These are phyloP conservation scores for Pythium diclinum DNA, from an alignment of 352 stramenopile genomes.

Conservation along the genomic window DNA sequence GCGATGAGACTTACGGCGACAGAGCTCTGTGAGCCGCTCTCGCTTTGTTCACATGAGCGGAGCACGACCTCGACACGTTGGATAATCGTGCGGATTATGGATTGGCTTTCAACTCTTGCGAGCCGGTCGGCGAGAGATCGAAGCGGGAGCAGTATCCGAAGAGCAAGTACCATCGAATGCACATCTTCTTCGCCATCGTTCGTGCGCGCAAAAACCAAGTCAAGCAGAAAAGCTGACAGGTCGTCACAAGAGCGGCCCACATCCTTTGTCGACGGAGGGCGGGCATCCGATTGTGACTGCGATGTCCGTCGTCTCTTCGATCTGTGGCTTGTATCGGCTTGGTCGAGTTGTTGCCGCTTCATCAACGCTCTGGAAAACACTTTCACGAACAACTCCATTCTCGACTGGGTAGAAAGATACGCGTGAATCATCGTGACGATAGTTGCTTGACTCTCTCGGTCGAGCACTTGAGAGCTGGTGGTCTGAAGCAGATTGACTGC, in stretches of 20 bases:
- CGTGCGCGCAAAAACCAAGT: conserved; percentile 16
- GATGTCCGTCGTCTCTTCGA: conserved; percentile 7
- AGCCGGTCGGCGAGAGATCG: conserved; percentile 18
- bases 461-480: background rate
- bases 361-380: background rate
- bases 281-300: background rate
- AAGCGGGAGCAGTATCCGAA: conserved; percentile 25
- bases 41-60: conserved; percentile 7
- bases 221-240: conserved; percentile 15
- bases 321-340: background rate
- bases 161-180: conserved; percentile 9
- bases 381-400: conserved; percentile 2
- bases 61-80: conserved; percentile 25
- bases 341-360: background rate
- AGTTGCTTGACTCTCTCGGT: background rate
- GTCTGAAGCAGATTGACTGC: background rate
- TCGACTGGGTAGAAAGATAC: background rate
- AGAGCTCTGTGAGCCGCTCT: background rate
- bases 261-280: background rate
- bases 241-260: conserved; percentile 7
- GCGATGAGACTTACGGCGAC: conserved; percentile 3
- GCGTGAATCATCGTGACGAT: conserved; percentile 1
- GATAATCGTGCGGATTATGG: conserved; percentile 23
- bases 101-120: conserved; percentile 20
- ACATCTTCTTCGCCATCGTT: background rate